Percentiles rank a stretch among this genome's conserved stretches.
Conservation (phyloP, 495 filamentous ascomycete species). For the Aspergillus saccharolyticus region DNA sequence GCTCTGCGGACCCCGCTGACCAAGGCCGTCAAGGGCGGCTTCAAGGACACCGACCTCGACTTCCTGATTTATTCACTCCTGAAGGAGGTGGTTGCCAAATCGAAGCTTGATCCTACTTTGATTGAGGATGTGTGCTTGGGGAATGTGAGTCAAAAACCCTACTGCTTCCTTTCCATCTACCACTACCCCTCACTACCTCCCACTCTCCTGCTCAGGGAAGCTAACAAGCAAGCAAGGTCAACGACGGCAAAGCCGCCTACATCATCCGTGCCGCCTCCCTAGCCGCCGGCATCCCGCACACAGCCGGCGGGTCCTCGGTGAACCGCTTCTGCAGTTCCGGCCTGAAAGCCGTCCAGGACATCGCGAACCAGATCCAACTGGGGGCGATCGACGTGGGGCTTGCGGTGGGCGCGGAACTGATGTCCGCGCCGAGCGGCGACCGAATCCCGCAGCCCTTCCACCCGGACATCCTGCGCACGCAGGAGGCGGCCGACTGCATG, state of each 20-base stretch:
- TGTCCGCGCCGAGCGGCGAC: conserved; percentile 64
- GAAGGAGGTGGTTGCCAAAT: conserved; percentile 67
- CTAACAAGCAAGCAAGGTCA: conserved; percentile 51
- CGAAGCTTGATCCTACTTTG: conserved; percentile 72
- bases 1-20: conserved; percentile 73
- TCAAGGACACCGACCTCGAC: conserved; percentile 94
- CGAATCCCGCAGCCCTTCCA: conserved; percentile 68
- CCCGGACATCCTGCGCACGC: conserved; percentile 65
- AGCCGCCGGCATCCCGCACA: conserved; percentile 91
- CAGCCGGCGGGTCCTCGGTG: conserved; percentile 67
- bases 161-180: too few species aligned
- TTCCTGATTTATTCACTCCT: conserved; percentile 74
- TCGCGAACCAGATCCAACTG: conserved; percentile 77
- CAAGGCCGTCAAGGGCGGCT: conserved; percentile 76
- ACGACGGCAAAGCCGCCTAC: conserved; percentile 81
- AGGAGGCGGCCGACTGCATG: conserved; percentile 80
- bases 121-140: conserved; percentile 91
- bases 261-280: conserved; percentile 83
- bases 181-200: neutral
- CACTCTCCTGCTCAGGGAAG: too few species aligned
- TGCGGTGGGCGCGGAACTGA: conserved; percentile 82
- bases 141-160: conserved; percentile 57
- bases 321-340: conserved; percentile 98
- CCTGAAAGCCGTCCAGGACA: conserved; percentile 89
- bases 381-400: conserved; percentile 84